These are phyloP conservation scores for Colletotrichum gigasporum DNA, from an alignment of 2,329 filamentous ascomycete genomes.

Conservation along the genomic window DNA sequence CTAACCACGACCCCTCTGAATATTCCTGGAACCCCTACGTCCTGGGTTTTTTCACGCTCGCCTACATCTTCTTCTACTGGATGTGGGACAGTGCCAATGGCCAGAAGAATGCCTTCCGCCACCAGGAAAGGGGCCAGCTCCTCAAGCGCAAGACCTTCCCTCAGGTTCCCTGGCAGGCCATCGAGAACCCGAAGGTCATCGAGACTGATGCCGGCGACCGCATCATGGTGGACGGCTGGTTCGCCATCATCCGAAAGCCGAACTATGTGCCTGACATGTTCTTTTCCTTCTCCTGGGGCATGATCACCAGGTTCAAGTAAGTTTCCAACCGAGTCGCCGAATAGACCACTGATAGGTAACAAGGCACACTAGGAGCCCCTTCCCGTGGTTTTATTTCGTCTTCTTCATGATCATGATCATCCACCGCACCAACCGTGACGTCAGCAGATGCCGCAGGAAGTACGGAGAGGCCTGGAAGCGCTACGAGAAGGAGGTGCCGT, in stretches of 20 bases:
- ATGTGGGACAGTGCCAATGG: slow-evolving; percentile 85
- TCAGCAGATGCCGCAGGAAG: slow-evolving; percentile 78
- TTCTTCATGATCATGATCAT: slow-evolving; percentile 87
- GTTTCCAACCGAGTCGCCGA: slow-evolving; percentile 14
- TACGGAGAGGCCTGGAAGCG: slow-evolving; percentile 85
- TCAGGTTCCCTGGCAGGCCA: slow-evolving; percentile 79
- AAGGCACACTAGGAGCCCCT: slow-evolving; percentile 65
- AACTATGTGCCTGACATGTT: slow-evolving; percentile 60
- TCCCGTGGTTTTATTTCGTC: slow-evolving; percentile 90
- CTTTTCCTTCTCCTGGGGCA: slow-evolving; percentile 61
- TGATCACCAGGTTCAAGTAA: slow-evolving; percentile 59
- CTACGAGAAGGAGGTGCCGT: slow-evolving; percentile 82
- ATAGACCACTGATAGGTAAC: background rate
- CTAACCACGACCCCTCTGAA: slow-evolving; percentile 74
- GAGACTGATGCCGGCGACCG: slow-evolving; percentile 73
- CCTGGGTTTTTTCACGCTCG: slow-evolving; percentile 54
- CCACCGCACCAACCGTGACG: slow-evolving; percentile 81
- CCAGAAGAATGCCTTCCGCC: slow-evolving; percentile 86
- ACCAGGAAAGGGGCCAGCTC: slow-evolving; percentile 72
- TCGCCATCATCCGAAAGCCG: slow-evolving; percentile 67
- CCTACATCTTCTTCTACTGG: slow-evolving; percentile 82
- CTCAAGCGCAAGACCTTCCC: slow-evolving; percentile 78
- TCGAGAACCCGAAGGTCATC: slow-evolving; percentile 78
- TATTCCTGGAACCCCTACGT: slow-evolving; percentile 74
- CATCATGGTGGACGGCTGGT: slow-evolving; percentile 74